Evolutionary conservation across 2,329 filamentous ascomycete genomes (phyloP).

Genomic region (Epichloe aotearoae): DNA sequence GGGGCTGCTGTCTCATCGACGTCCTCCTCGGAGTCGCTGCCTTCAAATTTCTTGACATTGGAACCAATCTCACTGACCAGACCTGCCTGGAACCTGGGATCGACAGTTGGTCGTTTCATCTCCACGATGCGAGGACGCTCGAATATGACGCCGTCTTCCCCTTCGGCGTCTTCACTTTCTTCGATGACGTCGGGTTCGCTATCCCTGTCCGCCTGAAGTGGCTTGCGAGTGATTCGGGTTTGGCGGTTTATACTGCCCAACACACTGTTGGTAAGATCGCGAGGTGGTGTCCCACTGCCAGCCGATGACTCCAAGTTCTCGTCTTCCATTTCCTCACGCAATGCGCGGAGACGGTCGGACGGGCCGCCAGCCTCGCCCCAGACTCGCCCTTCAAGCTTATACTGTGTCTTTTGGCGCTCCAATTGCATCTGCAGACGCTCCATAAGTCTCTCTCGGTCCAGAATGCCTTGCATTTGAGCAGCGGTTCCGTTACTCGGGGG

Average conservation of each 20-base stretch:
- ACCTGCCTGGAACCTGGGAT: constrained; percentile 52
- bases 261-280: constrained; percentile 57
- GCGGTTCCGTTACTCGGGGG: constrained; percentile 52
- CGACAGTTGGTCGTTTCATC: constrained; percentile 56
- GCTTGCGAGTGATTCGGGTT: constrained; percentile 42
- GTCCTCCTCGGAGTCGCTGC: constrained; percentile 60
- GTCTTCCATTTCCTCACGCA: constrained; percentile 88
- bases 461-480: constrained; percentile 73
- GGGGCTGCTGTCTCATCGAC: constrained; percentile 56
- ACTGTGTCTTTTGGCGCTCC: constrained; percentile 93
- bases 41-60: constrained; percentile 61
- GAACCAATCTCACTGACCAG: constrained; percentile 58
- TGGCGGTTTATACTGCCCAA: constrained; percentile 58
- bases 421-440: constrained; percentile 88
- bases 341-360: constrained; percentile 79
- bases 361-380: constrained; percentile 76
- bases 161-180: constrained; percentile 37
- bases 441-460: constrained; percentile 88
- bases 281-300: constrained; percentile 37
- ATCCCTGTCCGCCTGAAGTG: constrained; percentile 23
- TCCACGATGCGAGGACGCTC: constrained; percentile 72
- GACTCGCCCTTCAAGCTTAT: constrained; percentile 85
- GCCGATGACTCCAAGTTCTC: constrained; percentile 33
- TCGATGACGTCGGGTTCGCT: constrained; percentile 28
- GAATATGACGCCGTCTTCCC: constrained; percentile 48